phyloP scores from a whole-genome alignment of 2,329 filamentous ascomycete genomes.

The Tolypocladium sp. region DNA sequence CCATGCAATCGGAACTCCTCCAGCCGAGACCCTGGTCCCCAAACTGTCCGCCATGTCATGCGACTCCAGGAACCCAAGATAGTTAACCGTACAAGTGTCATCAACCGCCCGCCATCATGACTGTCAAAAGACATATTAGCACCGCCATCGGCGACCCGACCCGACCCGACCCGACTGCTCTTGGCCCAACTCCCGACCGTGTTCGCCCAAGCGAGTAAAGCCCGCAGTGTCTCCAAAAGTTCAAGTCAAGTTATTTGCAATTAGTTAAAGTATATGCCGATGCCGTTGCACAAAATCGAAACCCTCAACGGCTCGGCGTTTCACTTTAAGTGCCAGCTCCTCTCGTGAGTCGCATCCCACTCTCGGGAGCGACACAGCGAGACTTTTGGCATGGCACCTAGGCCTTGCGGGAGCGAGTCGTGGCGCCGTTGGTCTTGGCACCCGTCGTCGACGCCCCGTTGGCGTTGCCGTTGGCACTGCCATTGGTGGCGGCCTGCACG shows the following conservation, averaged over 20 bases:
- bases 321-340: not conserved
- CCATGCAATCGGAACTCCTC: conserved; percentile 2
- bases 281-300: not conserved
- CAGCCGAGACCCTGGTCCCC: conserved; percentile 2
- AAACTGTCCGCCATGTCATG: conserved; percentile 4
- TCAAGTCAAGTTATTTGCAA: not conserved
- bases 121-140: conserved; percentile 17
- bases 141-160: conserved; percentile 1
- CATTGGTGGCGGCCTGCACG: conserved; percentile 47
- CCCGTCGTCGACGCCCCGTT: conserved; percentile 43
- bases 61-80: conserved; percentile 5
- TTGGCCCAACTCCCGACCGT: conserved; percentile 6
- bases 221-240: conserved; percentile 5
- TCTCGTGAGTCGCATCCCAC: not conserved
- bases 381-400: conserved; percentile 11
- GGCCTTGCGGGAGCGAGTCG: conserved; percentile 63
- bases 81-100: conserved; percentile 15
- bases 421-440: conserved; percentile 48
- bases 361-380: not conserved
- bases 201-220: not conserved
- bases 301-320: not conserved
- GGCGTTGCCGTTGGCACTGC: conserved; percentile 42
- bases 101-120: conserved; percentile 20
- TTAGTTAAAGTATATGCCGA: not conserved
- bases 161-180: conserved; percentile 6